Evolutionary conservation across 2,329 filamentous ascomycete genomes (phyloP), one percentile per base, ranked within the genome.

Genomic region (Aspergillus thermomutatus): DNA sequence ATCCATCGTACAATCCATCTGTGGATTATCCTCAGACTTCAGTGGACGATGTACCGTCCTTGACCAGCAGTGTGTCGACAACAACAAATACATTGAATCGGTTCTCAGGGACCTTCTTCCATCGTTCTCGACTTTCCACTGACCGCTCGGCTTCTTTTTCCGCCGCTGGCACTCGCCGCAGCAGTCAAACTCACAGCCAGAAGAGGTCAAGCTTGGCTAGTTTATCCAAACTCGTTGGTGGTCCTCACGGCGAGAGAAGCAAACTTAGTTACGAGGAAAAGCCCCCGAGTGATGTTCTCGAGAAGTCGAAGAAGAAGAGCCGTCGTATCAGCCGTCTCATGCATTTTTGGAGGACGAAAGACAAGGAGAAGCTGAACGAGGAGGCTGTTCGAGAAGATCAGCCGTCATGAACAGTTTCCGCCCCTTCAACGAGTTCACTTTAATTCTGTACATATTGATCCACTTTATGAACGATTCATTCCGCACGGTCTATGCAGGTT

Each of bases 191-290:
- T 23, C 71, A 74, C 48, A 65, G 71, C 17, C 71, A 73, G 53
- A 81, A 81, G 61, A 71, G 79, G 52, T 73, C 77, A 17, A 80
- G 79, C 60, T 67, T 81, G 54, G 79, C 77, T 46, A 81, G 79
- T 64, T 67, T 81, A 19, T 79, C 77, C 26, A 77, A 77, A 53
- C 68, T 81, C 8, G 74, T 80, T 23, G 76, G 71, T 49, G 75
- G 74, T 1, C 69, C 76, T 17, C 70, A 78, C 57, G 72, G 73
- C 1, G 78, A 80, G 53, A 71, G 69, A 56, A 79, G 75, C 65
- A 79, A 78, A 58, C 69, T 78, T 31, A 73, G 73, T 48, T 70
- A 78, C 49, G 76, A 77, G 55, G 75, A 78, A 62, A 77, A 77
- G 54, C 72, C 76, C 19, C 72, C 74, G 0, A 60, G 66, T 17